Percentiles rank a stretch among this genome's conserved stretches.
Evolutionary conservation across 768 basidiomycete species (phyloP).

Genomic region (Dendrothele bispora): DNA sequence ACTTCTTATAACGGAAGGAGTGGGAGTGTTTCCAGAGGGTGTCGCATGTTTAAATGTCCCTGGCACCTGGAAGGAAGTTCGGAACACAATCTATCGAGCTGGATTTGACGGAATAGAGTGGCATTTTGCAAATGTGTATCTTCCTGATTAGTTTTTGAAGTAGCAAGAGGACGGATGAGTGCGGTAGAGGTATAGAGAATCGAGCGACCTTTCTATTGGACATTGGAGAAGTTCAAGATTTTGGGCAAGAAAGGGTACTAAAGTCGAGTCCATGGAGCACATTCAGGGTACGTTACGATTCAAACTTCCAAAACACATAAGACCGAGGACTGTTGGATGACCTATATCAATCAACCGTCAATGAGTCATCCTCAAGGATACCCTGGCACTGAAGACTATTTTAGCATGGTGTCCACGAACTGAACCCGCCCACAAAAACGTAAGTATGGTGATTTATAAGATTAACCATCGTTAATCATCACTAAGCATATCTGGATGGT

Average conservation of each 20-base stretch:
- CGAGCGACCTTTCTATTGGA: slow-evolving; percentile 45
- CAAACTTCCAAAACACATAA: no score
- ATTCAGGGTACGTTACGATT: slow-evolving; percentile 21
- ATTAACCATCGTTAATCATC: no score
- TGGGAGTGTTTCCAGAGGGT: slow-evolving; percentile 25
- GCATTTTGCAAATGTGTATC: slow-evolving; percentile 27
- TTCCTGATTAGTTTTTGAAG: slow-evolving; percentile 44
- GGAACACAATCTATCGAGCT: slow-evolving; percentile 40
- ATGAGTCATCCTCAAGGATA: no score
- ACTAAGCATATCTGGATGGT: no score
- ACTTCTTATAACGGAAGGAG: slow-evolving; percentile 39
- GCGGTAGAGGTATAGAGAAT: slow-evolving; percentile 52
- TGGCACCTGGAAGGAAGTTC: slow-evolving; percentile 37
- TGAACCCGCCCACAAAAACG: no score
- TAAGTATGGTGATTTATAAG: no score
- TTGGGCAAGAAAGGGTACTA: slow-evolving; percentile 43
- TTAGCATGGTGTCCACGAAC: no score
- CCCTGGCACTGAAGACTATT: no score
- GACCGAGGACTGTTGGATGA: no score
- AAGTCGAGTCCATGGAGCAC: slow-evolving; percentile 41
- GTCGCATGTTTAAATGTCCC: slow-evolving; percentile 31
- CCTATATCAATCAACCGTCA: no score
- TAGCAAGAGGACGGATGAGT: slow-evolving; percentile 50
- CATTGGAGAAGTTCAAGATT: slow-evolving; percentile 33
- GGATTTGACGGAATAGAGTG: slow-evolving; percentile 61